Evolutionary conservation across 2,329 filamentous ascomycete genomes (phyloP).

Genomic region (Beauveria bassiana): DNA sequence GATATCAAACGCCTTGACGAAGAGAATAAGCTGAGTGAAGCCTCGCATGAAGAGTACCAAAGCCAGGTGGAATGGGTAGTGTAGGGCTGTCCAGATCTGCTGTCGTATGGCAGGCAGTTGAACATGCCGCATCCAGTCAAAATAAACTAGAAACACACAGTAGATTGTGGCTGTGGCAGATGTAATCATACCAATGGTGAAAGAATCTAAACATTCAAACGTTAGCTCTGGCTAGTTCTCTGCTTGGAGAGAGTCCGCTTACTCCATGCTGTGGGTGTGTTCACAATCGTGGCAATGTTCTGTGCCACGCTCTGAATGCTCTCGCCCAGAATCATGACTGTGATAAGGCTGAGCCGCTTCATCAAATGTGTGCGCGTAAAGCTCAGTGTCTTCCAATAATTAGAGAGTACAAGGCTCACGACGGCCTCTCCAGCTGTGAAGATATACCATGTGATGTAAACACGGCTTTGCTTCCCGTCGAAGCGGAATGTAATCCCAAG

Average conservation of each 20-base stretch:
- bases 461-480: constrained; percentile 23
- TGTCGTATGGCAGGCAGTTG: constrained; percentile 50
- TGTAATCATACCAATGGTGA: constrained; percentile 33
- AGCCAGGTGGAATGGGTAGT: constrained; percentile 56
- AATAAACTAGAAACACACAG: constrained; percentile 39
- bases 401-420: constrained; percentile 44
- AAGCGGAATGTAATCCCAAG: constrained; percentile 35
- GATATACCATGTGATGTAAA: constrained; percentile 43
- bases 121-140: constrained; percentile 59
- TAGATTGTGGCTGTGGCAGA: constrained; percentile 35
- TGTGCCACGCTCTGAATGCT: constrained; percentile 51
- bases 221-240: neutral
- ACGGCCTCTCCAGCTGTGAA: constrained; percentile 45
- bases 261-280: constrained; percentile 34
- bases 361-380: constrained; percentile 57
- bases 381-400: constrained; percentile 46
- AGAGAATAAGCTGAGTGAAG: constrained; percentile 47
- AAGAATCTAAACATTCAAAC: constrained; percentile 20
- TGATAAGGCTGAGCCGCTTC: constrained; percentile 55
- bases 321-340: constrained; percentile 59
- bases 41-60: constrained; percentile 59
- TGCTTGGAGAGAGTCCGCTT: constrained; percentile 9
- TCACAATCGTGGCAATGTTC: constrained; percentile 42
- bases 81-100: constrained; percentile 48
- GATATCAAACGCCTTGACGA: constrained; percentile 32